A percentile compares a stretch with the other conserved stretches of the same genome.
These are phyloP conservation scores for Lolium multiflorum DNA, from an alignment of 176 grass and related monocot genomes.

Conservation along the genomic window DNA sequence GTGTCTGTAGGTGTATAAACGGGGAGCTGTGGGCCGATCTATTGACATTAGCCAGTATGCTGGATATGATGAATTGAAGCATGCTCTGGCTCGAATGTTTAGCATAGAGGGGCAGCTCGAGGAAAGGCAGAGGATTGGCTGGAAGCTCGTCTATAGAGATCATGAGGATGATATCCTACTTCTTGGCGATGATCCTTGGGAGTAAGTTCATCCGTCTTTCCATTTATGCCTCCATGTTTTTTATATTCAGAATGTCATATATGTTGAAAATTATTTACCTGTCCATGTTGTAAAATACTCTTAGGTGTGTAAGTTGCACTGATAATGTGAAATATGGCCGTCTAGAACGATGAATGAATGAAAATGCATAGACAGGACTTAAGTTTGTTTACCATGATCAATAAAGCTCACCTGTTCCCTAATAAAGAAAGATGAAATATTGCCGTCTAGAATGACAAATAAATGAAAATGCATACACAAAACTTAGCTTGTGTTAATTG, in stretches of 20 bases:
- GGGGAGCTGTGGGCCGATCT: slow-evolving; percentile 67
- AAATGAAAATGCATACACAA: background rate
- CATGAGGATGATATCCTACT: slow-evolving; percentile 75
- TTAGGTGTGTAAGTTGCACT: background rate
- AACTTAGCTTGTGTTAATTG: background rate
- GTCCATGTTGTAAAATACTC: background rate
- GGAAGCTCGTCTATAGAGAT: slow-evolving; percentile 78
- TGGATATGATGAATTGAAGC: slow-evolving; percentile 70
- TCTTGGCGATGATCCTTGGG: slow-evolving; percentile 79
- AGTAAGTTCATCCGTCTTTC: slow-evolving; percentile 56
- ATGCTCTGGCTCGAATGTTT: slow-evolving; percentile 65
- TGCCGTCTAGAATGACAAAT: background rate
- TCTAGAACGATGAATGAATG: background rate
- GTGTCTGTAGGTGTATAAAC: slow-evolving; percentile 68
- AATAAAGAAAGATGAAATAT: too few relatives aligned
- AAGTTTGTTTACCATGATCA: background rate
- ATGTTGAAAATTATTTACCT: background rate
- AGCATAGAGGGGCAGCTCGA: slow-evolving; percentile 79
- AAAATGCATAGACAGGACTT: background rate
- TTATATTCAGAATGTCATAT: background rate
- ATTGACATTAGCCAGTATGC: slow-evolving; percentile 70
- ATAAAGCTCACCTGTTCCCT: too few relatives aligned
- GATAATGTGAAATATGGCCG: background rate
- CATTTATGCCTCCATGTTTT: background rate
- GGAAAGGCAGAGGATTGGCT: slow-evolving; percentile 69